Evolutionary conservation across 148 eudicot species (phyloP), one percentile per base, ranked within the genome.

Genomic region (Chenopodium suecicum): DNA sequence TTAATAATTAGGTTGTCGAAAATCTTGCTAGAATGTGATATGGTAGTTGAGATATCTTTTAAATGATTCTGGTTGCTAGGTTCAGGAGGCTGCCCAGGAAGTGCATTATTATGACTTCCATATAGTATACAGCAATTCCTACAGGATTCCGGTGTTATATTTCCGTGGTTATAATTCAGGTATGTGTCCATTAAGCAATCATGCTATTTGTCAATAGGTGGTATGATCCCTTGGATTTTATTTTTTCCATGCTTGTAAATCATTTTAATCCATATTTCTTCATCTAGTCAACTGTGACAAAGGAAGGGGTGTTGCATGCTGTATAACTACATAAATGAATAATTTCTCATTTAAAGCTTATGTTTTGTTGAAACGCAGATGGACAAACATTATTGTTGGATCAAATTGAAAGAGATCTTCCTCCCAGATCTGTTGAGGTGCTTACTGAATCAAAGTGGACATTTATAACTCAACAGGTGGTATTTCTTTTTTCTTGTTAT

Each of bases 141-240:
- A 91, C 85, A 92, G 82, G 84, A 97, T 97, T 74, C 99, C 98
- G 0, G 89, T 91, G 87, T 87, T 97, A 52, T 92, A 92, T 84
- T 94, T 97, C 67, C 98, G 93, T 74, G 97, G 89, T 75, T 90
- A 91, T 85, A 27, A 74, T 82, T 83, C 78, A 83, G 95, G 99
- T 90, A 89, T 47, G 90, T 83, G 46, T 60, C 75, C 50, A 44
- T 17, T 60, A 13, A 52, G 34, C 11, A 44, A 29, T 47, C 65
- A 34, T 27, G 8, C 22, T 52, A 11, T 32, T 32, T 23, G 41
- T 56, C 58, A 41, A n/a, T 47, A 11, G 22, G 47, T 73, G 27
- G 37, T 63, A 78, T 19, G 16, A 46, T 37, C 7, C 66, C 13
- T 76, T 69, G 54, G 58, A 41, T 1, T 8, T 27, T 14, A 3